Conservation (phyloP, 441 rosid genomes). For the Gossypium armourianum region DNA sequence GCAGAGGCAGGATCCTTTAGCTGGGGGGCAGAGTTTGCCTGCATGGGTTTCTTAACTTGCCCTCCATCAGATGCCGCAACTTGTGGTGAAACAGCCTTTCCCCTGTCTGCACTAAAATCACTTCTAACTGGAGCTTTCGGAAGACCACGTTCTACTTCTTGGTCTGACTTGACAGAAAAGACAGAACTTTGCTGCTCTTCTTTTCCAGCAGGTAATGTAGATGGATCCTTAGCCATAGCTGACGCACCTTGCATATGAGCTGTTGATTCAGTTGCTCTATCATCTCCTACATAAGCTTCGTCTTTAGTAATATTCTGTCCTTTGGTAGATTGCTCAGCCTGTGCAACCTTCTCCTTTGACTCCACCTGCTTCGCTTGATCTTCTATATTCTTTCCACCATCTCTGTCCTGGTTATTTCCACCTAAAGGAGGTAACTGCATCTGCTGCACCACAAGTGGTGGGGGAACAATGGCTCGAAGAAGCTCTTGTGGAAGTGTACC, state of each 20-base stretch:
- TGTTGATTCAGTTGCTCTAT: constrained; percentile 43
- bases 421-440: constrained; percentile 44
- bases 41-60: constrained; percentile 62
- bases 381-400: constrained; percentile 51
- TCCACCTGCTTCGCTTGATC: constrained; percentile 52
- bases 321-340: constrained; percentile 34
- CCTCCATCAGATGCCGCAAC: constrained; percentile 42
- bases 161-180: constrained; percentile 58
- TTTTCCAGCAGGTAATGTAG: constrained; percentile 37
- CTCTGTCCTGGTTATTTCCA: constrained; percentile 51
- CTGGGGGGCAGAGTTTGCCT: constrained; percentile 43
- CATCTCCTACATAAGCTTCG: constrained; percentile 48
- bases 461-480: constrained; percentile 83
- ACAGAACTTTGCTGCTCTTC: constrained; percentile 63
- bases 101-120: constrained; percentile 64
- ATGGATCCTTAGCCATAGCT: constrained; percentile 41
- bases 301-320: constrained; percentile 46
- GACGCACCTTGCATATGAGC: constrained; percentile 39
- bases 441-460: constrained; percentile 64
- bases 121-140: constrained; percentile 42
- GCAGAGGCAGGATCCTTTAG: constrained; percentile 65
- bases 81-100: constrained; percentile 56
- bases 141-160: constrained; percentile 53
- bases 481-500: constrained; percentile 89
- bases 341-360: constrained; percentile 48